Evolutionary conservation across 2,329 filamentous ascomycete species (phyloP), one percentile per base, ranked within the genome.

Genomic region (Fusarium bulbicola): DNA sequence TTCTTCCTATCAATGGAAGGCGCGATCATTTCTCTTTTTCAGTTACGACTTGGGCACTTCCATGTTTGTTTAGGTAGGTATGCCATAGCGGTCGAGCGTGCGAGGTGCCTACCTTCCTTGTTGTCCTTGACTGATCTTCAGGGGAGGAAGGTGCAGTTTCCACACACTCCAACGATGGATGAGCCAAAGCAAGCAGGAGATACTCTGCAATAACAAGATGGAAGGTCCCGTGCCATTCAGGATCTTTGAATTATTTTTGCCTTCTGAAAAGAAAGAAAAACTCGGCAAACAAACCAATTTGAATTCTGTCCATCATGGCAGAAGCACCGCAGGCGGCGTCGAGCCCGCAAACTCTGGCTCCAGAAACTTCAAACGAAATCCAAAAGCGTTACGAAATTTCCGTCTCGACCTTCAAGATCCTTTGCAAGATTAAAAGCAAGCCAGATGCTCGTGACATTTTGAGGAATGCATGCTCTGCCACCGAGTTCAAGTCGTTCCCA

Each of bases 401-500:
- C 1, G 18, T 71, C 0, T 67, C 77, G 7, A 83, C 82, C 13
- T 78, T 82, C 68, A 79, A 77, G 58, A 75, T 52, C 7, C 75
- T 84, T 21, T 75, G 73, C 30, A 70, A 68, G 16, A 77, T 83
- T 28, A 46, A 68, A 12, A 53, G 52, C 7, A 60, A 70, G 11
- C 82, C 81, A 3, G 70, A 79, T 46, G 75, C 79, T n/a, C 76
- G 77, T 8, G 71, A 79, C 11, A 75, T 85, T 24, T 80, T 85
- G 47, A 78, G 81, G 30, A 80, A 73, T n/a, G 82, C 82, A 12
- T 84, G 82, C 53, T 76, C 76, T 18, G 82, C 83, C 34, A 78
- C 78, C 28, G 83, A 85, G 61, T 79, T 85, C 50, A 77, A 76
- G n/a, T 78, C 77, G 5, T 83, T 83, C 43, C 78, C 80, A 2